phyloP scores from a whole-genome alignment of 768 basidiomycete species.

The Mycena indigotica region DNA sequence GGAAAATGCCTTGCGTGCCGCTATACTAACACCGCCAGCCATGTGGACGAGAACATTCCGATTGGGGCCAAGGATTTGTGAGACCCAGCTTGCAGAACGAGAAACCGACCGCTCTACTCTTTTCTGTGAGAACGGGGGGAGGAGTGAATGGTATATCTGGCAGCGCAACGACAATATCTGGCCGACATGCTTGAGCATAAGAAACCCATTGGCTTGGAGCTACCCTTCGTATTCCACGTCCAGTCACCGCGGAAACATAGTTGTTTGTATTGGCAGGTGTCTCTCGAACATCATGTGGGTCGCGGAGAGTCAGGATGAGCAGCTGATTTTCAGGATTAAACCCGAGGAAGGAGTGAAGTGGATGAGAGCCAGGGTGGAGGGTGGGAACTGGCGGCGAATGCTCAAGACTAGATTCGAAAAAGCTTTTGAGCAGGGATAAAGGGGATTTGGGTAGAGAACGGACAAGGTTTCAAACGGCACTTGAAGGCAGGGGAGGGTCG shows the following conservation, averaged over 20 bases:
- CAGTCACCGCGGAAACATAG: conserved; percentile 56
- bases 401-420: conserved; percentile 52
- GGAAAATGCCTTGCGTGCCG: conserved; percentile 69
- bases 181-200: conserved; percentile 54
- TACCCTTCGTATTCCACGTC: conserved; percentile 73
- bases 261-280: conserved; percentile 74
- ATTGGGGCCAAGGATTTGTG: conserved; percentile 47
- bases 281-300: conserved; percentile 63
- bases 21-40: conserved; percentile 56
- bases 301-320: conserved; percentile 61
- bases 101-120: conserved; percentile 76
- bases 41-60: conserved; percentile 66
- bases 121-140: conserved; percentile 74
- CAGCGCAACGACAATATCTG: conserved; percentile 73
- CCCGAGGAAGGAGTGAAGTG: conserved; percentile 70
- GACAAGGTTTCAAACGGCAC: conserved; percentile 84
- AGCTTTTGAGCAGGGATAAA: conserved; percentile 11
- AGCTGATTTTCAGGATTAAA: conserved; percentile 51
- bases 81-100: conserved; percentile 66
- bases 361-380: conserved; percentile 49
- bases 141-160: conserved; percentile 68
- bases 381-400: conserved; percentile 68
- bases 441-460: conserved; percentile 32
- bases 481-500: conserved; percentile 58
- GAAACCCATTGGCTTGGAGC: conserved; percentile 55